Percentiles rank a stretch among this genome's conserved stretches.
Evolutionary conservation across 257 asterid species (phyloP).

Genomic region (Marsdenia floribunda): DNA sequence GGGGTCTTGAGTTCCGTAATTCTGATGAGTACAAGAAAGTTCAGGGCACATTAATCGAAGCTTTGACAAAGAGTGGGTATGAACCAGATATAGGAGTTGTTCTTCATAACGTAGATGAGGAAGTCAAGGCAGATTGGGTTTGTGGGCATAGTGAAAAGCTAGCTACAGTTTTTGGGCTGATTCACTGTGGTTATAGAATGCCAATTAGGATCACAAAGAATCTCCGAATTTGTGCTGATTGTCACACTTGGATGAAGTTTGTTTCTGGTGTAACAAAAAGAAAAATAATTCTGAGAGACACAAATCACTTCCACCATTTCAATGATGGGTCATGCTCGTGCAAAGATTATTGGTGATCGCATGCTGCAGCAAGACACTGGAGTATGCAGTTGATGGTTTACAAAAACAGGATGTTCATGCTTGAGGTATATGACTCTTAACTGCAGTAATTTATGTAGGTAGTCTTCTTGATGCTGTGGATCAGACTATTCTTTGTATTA

Average conservation of each 20-base stretch:
- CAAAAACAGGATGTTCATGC: background rate
- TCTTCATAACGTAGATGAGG: slow-evolving; percentile 40
- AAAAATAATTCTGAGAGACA: slow-evolving; percentile 27
- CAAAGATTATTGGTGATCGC: slow-evolving; percentile 26
- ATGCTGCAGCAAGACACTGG: background rate
- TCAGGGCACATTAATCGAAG: slow-evolving; percentile 29
- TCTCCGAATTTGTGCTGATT: slow-evolving; percentile 45
- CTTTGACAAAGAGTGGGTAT: slow-evolving; percentile 36
- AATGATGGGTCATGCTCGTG: slow-evolving; percentile 25
- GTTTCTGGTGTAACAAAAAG: slow-evolving; percentile 18
- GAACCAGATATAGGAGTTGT: slow-evolving; percentile 34
- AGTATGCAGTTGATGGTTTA: background rate
- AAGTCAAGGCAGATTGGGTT: slow-evolving; percentile 38
- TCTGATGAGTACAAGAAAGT: slow-evolving; percentile 33
- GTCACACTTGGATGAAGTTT: slow-evolving; percentile 31
- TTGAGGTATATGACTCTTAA: too few species aligned
- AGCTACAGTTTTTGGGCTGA: slow-evolving; percentile 37
- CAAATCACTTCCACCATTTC: slow-evolving; percentile 29
- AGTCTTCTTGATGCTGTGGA: too few species aligned
- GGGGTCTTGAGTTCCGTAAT: slow-evolving; percentile 36
- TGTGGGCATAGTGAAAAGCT: slow-evolving; percentile 52
- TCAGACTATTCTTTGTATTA: too few species aligned
- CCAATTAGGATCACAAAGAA: slow-evolving; percentile 51
- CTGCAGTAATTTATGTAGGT: too few species aligned
- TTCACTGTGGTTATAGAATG: slow-evolving; percentile 30